Base-by-base conservation (phyloP, 2,329 filamentous ascomycete species). In the Aspergillus fumigatiaffinis region DNA sequence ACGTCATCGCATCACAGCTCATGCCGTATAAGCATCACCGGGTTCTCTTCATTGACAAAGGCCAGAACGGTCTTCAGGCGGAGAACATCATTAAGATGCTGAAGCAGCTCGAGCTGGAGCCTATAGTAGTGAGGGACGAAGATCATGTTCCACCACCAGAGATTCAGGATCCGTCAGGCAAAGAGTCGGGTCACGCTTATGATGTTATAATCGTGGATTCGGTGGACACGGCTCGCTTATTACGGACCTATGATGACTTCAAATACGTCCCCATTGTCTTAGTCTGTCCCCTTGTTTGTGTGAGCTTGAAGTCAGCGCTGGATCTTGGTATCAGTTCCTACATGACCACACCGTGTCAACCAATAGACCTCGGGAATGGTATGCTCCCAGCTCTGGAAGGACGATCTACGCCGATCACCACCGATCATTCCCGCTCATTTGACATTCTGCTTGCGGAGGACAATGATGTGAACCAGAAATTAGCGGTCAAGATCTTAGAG, bases 251-350 rank as follows among this genome's bases (percentile, higher is more conserved):
- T 52, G 93, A 97, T 70, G 91, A 95, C 72, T 96, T 97, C 82
- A 97, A 97, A 79, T 97, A 97, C 71, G 91, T 97, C 49, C 94
- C 94, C 2, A 92, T 99, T 63, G 93, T 99, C 47, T 84, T 97
- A 60, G 79, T 97, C 49, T 94, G 92, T 48, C 92, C 93, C 0
- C 81, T 91, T 38, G 92, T 97, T 12, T 90, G 92, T 60, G 91
- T 97, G 64, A 95, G 87, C 73, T 82, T 99, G 66, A 96, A 96
- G 78, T 94, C 91, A 3, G 94, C 93, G 57, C 79, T 97, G 58
- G 94, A 97, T 72, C 83, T 97, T 62, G 93, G 94, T 61, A 96
- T 99, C 65, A 95, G 92, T n/a, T 97, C 92, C 52, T 97, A 97
- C 76, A 97, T 97, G 92, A 97, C 94, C 1, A 96, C 92, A 17